phyloP scores from a whole-genome alignment of 2,329 filamentous ascomycete species.

The Aspergillus oerlinghausenensis region DNA sequence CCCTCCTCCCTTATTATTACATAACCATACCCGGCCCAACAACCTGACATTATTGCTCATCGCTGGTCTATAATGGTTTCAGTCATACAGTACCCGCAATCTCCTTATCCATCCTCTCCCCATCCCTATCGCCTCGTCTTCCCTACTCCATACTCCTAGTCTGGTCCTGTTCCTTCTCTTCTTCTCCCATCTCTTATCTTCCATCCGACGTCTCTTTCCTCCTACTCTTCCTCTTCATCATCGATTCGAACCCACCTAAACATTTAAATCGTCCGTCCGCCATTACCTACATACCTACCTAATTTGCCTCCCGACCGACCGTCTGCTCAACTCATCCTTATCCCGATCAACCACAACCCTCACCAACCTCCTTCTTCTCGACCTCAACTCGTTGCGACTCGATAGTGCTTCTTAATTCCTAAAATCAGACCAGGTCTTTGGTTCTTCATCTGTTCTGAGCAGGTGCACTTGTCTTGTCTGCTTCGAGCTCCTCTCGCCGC shows the following conservation, averaged over 20 bases:
- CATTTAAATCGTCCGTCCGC: slow-evolving; percentile 8
- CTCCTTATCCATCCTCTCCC: slow-evolving; percentile 14
- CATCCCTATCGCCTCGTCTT: slow-evolving; percentile 9
- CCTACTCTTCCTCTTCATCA: slow-evolving; percentile 15
- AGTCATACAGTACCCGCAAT: slow-evolving; percentile 2
- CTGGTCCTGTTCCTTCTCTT: slow-evolving; percentile 15
- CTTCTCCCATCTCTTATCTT: slow-evolving; percentile 15
- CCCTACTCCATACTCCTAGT: slow-evolving; percentile 7
- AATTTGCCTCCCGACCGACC: slow-evolving; percentile 4
- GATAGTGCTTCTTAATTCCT: slow-evolving; percentile 5
- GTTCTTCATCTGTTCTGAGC: slow-evolving; percentile 13
- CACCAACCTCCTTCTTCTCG: slow-evolving; percentile 8
- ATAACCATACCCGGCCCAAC: slow-evolving; percentile 6
- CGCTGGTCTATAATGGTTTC: not conserved
- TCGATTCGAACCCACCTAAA: slow-evolving; percentile 6
- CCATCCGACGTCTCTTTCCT: slow-evolving; percentile 15
- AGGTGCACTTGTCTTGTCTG: slow-evolving; percentile 12
- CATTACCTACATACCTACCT: slow-evolving; percentile 8
- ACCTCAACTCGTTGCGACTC: slow-evolving; percentile 3
- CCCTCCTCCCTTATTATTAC: slow-evolving; percentile 1
- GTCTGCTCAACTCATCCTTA: slow-evolving; percentile 5
- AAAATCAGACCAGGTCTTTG: slow-evolving; percentile 3
- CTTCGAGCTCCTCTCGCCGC: slow-evolving; percentile 3
- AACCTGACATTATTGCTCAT: slow-evolving; percentile 6
- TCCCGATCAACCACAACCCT: slow-evolving; percentile 8